Evolutionary conservation across 2,329 filamentous ascomycete species (phyloP), one percentile per base, ranked within the genome.

Genomic region (Aurifilum marmelostoma): DNA sequence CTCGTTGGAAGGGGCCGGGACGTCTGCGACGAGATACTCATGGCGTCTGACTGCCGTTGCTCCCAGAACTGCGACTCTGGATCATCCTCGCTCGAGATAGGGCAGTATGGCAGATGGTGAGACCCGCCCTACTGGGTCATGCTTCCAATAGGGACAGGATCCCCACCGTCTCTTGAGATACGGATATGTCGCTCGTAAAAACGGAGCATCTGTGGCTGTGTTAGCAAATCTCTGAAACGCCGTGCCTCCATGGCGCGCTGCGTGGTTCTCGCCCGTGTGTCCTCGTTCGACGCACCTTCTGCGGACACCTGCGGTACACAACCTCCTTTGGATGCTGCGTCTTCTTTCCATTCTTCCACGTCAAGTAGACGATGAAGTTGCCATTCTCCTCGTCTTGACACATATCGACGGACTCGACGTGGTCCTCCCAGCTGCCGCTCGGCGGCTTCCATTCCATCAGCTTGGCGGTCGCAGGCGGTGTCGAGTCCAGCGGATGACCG

Each of bases 291-390:
- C 80, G 67, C 77, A 91, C 91, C 85, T 90, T 92, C 76, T 95
- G 92, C 0, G 92, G 92, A 73, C 91, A 94, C 73, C 93, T 90
- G 75, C 89, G 85, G 74, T 94, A 92, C 9, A 94, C 85, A 18
- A 89, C 84, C 27, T 83, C 78, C 21, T 92, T 88, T 12, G 88
- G 84, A 74, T 95, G 92, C 75, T 92, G 89, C 0, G 91, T 92
- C 81, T 93, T 94, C 62, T 87, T 83, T 11, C 88, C 89, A 70
- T 91, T 89, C 74, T 89, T 90, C 92, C 92, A 95, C 16, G 88
- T 87, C 41, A 94, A 80, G 73, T 90, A 93, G 0, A 91, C 91
- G 41, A 88, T 84, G 18, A 92, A 82, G 69, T 84, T 85, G 24
- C 84, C 86, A 4, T 81, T 82, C 34, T 85, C 82, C 63, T 86